These are phyloP conservation scores for Pseudomicrostroma phylloplanum DNA, from an alignment of 1,284 basidiomycete genomes.

Conservation along the genomic window DNA sequence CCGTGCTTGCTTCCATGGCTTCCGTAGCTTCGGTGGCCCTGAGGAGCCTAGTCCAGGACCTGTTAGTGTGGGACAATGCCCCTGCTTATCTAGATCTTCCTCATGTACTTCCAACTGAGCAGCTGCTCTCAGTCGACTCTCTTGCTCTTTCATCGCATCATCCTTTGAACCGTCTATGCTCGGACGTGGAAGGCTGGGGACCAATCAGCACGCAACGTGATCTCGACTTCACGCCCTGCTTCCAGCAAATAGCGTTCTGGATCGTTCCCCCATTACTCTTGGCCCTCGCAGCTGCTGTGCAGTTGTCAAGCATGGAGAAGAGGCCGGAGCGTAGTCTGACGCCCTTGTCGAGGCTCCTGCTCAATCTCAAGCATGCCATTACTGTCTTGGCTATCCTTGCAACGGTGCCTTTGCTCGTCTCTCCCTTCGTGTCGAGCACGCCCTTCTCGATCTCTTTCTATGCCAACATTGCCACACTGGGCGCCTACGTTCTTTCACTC, in stretches of 20 bases:
- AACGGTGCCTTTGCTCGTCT: slow-evolving; percentile 13
- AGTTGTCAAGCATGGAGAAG: slow-evolving; percentile 19
- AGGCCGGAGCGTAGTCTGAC: slow-evolving; percentile 18
- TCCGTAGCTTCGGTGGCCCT: too few species aligned
- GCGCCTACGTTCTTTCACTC: slow-evolving; percentile 41
- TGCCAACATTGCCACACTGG: slow-evolving; percentile 16
- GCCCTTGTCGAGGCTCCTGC: slow-evolving; percentile 22
- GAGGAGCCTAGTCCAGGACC: too few species aligned
- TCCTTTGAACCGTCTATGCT: slow-evolving; percentile 13
- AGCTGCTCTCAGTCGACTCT: too few species aligned
- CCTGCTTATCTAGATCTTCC: too few species aligned
- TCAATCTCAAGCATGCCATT: slow-evolving; percentile 42
- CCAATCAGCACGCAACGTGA: slow-evolving; percentile 60
- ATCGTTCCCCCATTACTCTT: slow-evolving; percentile 32
- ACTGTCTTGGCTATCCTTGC: slow-evolving; percentile 31
- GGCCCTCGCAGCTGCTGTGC: slow-evolving; percentile 18
- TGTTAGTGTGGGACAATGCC: too few species aligned
- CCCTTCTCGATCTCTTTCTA: slow-evolving; percentile 18
- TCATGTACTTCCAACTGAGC: too few species aligned
- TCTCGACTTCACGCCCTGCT: slow-evolving; percentile 78
- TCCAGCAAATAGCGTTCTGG: slow-evolving; percentile 60
- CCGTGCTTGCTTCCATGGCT: too few species aligned
- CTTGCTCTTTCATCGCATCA: too few species aligned
- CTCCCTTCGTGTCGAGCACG: neutral
- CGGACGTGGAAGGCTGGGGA: slow-evolving; percentile 56